Base-by-base conservation (phyloP, 176 grass and related monocot species). In the Luzula sylvatica region DNA sequence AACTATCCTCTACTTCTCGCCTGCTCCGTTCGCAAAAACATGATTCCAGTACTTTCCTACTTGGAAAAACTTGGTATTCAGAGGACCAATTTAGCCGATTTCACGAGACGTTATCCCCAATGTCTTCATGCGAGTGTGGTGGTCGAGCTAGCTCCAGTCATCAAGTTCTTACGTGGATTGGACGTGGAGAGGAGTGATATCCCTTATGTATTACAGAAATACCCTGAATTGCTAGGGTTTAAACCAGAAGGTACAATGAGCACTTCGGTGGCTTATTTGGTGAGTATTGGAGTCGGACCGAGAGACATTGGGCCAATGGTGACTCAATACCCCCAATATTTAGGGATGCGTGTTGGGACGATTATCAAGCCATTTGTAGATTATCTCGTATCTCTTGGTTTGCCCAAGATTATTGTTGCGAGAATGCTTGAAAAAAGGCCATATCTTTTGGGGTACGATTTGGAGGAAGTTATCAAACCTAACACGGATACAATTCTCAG, bases 291-390 rank as follows among this genome's bases (percentile, higher is more conserved):
- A 1, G 80, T 95, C n/a, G 72, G 52, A 6, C 84, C 90, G 29
- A 72, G 90, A 1, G 90, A 95, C 47, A 88, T 95, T 2, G 90
- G 90, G 2, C 90, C 90, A 38, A 95, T 95, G 90, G 77, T 95
- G 7, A 88, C 90, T 12, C 90, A 95, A 15, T 95, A 54, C n/a
- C 90, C 90, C 2, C 87, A 78, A 68, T 82, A 88, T 66, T 81
- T 95, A 0, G 78, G 84, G 14, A 86, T 95, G 90, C 78, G 90
- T 20, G 80, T 88, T 2, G 84, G 90, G 69, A 95, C 80, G 40
- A 79, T 56, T 17, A 85, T 95, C 58, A 95, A 95, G 64, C 90
- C 84, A 0, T 53, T 95, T 56, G 82, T 87, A 6, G 90, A 95
- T n/a, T 95, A 76, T 66, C 50, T 95, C 13, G 52, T 76, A 2